Base-by-base conservation (phyloP, 2,329 filamentous ascomycete species). In the Diaporthe aspalathi region DNA sequence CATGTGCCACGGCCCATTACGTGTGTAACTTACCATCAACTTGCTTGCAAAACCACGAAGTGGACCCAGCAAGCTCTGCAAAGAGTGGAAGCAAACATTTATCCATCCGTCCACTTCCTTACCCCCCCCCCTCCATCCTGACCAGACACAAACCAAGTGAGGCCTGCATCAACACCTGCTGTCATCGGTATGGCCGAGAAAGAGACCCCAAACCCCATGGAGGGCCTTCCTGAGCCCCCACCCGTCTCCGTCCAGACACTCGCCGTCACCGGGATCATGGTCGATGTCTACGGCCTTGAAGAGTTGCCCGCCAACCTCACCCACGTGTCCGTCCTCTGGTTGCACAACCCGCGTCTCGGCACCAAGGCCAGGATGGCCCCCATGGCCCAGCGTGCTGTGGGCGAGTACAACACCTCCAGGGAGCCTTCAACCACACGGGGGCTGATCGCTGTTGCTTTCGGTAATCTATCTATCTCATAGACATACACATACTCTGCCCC, bases 241-340 rank as follows among this genome's bases (percentile, higher is more conserved):
- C 8, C 77, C 54, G 82, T 94, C 72, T 96, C 94, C 27, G 84
- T 85, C 73, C 88, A 85, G 73, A 91, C 90, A 24, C 85, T 92
- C 75, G 88, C 90, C 73, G 93, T 98, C 79, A 90, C 92, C 53
- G 94, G 94, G 57, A 89, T 98, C 68, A 85, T 93, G 12, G 90
- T 92, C 63, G 93, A 93, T 72, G 86, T 97, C 71, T 95, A 95
- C 81, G 95, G 95, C 22, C 88, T 97, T 2, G 83, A 90, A 38
- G 93, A 97, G 78, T 86, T 97, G 0, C 84, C 90, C 1, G 70
- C 79, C 3, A 78, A 84, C 9, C 81, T 84, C 22, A 81, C 86
- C 17, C 83, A 86, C 4, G 84, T 97, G 45, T 91, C 94, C 29
- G 93, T 93, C 76, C 88, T 98, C n/a, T 98, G 95, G 94, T 90